Percentiles rank a stretch among this genome's conserved stretches.
phyloP scores from a whole-genome alignment of 768 basidiomycete genomes.

The Cystobasidium onofrii region DNA sequence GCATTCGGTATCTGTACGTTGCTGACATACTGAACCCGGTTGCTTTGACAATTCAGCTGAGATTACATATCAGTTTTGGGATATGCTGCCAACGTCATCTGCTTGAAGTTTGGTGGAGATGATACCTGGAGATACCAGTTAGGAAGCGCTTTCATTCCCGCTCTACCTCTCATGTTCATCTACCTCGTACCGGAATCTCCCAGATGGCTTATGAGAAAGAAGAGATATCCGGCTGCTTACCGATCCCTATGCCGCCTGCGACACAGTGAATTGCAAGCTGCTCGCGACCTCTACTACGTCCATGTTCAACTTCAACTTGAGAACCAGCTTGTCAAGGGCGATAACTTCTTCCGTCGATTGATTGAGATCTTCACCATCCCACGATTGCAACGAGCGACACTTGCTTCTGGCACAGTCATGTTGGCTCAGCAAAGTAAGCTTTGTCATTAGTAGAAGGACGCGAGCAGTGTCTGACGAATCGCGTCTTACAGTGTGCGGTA shows the following conservation, averaged over 20 bases:
- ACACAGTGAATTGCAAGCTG: conserved; percentile 38
- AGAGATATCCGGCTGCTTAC: conserved; percentile 32
- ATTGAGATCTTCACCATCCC: conserved; percentile 46
- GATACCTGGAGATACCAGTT: conserved; percentile 47
- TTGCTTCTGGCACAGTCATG: conserved; percentile 33
- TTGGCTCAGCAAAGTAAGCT: conserved; percentile 32
- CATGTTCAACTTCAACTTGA: conserved; percentile 38
- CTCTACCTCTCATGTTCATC: conserved; percentile 49
- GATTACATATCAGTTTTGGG: neutral
- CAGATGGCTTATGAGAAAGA: conserved; percentile 40
- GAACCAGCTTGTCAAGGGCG: conserved; percentile 28
- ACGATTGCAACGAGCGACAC: conserved; percentile 37
- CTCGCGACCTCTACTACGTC: conserved; percentile 39
- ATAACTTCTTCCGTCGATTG: conserved; percentile 29
- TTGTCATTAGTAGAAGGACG: neutral
- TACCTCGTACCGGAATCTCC: conserved; percentile 38
- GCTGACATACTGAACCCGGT: neutral
- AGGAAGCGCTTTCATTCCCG: conserved; percentile 46
- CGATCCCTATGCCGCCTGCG: conserved; percentile 36
- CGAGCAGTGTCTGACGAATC: neutral
- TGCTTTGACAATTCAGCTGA: neutral
- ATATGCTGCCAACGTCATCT: conserved; percentile 28
- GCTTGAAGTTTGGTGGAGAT: conserved; percentile 23
- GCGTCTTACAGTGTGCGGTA: conserved; percentile 23
- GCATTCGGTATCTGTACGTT: conserved; percentile 25